These are phyloP conservation scores for Cryphonectria radicalis DNA, from an alignment of 2,329 filamentous ascomycete genomes.

Conservation along the genomic window DNA sequence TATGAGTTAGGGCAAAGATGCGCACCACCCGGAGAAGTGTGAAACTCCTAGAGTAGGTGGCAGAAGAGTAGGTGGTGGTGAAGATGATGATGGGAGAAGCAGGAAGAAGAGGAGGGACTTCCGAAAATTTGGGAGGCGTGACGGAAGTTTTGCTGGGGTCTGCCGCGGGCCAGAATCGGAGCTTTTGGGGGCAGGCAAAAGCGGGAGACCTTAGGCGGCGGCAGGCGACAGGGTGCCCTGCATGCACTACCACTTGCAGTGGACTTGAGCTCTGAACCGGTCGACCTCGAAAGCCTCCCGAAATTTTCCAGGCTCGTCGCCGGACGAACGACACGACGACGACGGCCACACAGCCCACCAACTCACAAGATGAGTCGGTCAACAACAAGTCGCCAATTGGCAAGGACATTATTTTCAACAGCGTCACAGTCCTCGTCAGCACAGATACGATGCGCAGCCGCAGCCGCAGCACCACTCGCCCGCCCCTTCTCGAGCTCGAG, in stretches of 20 bases:
- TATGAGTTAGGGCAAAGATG: slow-evolving; percentile 35
- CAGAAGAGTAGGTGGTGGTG: slow-evolving; percentile 6
- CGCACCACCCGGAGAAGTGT: slow-evolving; percentile 33
- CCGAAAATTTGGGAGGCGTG: slow-evolving; percentile 24
- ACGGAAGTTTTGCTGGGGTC: slow-evolving; percentile 27
- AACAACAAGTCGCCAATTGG: slow-evolving; percentile 48
- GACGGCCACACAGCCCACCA: slow-evolving; percentile 33
- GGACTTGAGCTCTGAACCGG: slow-evolving; percentile 2
- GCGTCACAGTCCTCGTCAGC: slow-evolving; percentile 31
- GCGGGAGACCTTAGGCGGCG: slow-evolving; percentile 6
- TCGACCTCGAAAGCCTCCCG: slow-evolving; percentile 10
- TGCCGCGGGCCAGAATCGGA: slow-evolving; percentile 26
- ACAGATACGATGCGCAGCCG: slow-evolving; percentile 23
- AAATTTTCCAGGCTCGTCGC: slow-evolving; percentile 14
- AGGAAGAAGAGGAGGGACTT: slow-evolving; percentile 13
- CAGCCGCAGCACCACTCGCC: slow-evolving; percentile 6
- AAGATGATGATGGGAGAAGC: slow-evolving; percentile 5
- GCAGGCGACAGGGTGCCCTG: slow-evolving; percentile 23
- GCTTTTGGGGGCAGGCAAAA: slow-evolving; percentile 25
- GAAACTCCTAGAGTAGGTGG: slow-evolving; percentile 15
- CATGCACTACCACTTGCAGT: slow-evolving; percentile 1
- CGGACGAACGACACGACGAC: slow-evolving; percentile 30
- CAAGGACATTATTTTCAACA: slow-evolving; percentile 44
- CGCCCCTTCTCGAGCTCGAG: slow-evolving; percentile 28
- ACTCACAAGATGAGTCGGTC: slow-evolving; percentile 47